Conservation (phyloP, 2,329 filamentous ascomycete species). For the Fusarium sp. region DNA sequence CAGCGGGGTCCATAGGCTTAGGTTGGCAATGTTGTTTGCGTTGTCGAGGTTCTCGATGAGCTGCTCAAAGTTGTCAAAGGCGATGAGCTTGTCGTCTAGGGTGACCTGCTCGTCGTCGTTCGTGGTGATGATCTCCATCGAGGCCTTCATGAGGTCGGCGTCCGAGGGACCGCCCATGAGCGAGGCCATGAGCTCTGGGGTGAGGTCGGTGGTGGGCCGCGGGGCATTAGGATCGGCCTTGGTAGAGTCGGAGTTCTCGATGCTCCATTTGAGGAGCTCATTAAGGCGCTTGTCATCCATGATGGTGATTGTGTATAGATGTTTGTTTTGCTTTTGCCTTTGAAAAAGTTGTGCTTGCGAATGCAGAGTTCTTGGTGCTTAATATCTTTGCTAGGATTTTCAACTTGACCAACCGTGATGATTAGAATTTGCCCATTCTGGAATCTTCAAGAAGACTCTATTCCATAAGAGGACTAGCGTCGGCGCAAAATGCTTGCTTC, state of each 20-base stretch:
- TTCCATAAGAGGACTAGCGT: constrained; percentile 44
- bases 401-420: constrained; percentile 34
- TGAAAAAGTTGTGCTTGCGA: constrained; percentile 3
- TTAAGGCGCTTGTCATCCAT: constrained; percentile 73
- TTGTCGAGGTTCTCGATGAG: constrained; percentile 95
- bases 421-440: constrained; percentile 52
- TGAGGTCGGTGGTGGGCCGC: constrained; percentile 61
- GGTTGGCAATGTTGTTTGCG: constrained; percentile 88
- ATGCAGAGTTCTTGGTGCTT: constrained; percentile 10
- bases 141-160: constrained; percentile 88
- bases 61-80: constrained; percentile 96
- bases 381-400: constrained; percentile 27
- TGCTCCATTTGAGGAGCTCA: constrained; percentile 83
- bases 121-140: constrained; percentile 81
- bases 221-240: constrained; percentile 48
- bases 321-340: constrained; percentile 1
- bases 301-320: constrained; percentile 26
- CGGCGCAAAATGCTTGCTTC: not conserved
- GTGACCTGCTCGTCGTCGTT: constrained; percentile 68
- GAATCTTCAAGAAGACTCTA: constrained; percentile 56
- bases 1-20: constrained; percentile 86
- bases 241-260: constrained; percentile 59
- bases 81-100: constrained; percentile 81
- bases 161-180: constrained; percentile 90
- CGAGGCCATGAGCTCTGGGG: constrained; percentile 77